phyloP scores from a whole-genome alignment of 345 rosid genomes.

The Eucalyptus urophylla region DNA sequence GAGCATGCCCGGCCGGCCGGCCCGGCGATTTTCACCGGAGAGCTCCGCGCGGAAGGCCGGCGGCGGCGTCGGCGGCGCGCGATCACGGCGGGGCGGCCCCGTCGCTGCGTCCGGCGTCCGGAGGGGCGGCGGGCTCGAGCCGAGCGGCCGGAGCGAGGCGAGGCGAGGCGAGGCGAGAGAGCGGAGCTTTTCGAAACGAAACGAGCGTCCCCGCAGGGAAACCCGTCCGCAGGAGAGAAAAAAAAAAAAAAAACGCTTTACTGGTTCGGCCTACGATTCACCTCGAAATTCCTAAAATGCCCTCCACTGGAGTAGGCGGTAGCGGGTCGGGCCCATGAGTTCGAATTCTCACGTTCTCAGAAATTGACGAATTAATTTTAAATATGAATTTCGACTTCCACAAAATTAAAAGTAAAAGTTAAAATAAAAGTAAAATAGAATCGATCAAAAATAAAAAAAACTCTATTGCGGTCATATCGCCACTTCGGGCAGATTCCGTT shows the following conservation, averaged over 20 bases:
- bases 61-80: background rate
- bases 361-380: accelerated
- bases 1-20: background rate
- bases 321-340: accelerated
- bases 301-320: background rate
- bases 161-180: background rate
- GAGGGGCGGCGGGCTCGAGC: background rate
- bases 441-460: no score
- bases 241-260: background rate
- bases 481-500: background rate
- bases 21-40: background rate
- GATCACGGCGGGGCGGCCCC: background rate
- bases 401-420: accelerated
- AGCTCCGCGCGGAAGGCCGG: background rate
- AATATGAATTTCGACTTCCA: accelerated
- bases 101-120: background rate
- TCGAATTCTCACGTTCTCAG: accelerated
- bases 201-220: background rate
- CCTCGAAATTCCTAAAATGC: background rate
- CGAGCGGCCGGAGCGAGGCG: background rate
- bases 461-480: background rate
- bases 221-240: background rate
- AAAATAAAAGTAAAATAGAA: accelerated
- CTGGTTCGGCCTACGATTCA: background rate
- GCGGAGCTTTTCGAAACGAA: background rate